Evolutionary conservation across 1,284 basidiomycete species (phyloP).

Genomic region (Apiotrichum brassicae): DNA sequence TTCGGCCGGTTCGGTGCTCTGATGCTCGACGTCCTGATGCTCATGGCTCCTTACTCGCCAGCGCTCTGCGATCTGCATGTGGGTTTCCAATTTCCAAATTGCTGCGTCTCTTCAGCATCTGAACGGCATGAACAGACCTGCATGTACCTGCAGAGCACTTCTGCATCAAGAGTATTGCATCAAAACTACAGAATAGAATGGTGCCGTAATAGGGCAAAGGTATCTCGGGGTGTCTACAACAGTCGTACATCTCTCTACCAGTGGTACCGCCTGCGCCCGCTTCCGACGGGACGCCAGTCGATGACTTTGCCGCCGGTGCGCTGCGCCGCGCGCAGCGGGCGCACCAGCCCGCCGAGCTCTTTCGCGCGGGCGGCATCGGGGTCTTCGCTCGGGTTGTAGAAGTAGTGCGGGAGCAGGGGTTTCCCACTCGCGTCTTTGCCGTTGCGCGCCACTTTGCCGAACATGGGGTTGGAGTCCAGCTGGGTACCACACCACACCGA

Average conservation of each 20-base stretch:
- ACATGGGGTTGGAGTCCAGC: constrained; percentile 42
- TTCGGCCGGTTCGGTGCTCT: no score
- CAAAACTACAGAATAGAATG: no score
- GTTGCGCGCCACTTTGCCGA: constrained; percentile 44
- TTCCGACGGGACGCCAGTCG: constrained; percentile 46
- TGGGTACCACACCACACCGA: constrained; percentile 31
- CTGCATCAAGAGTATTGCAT: no score
- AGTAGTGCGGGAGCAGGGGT: constrained; percentile 45
- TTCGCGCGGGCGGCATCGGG: constrained; percentile 38
- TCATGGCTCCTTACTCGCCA: no score
- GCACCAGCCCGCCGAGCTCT: constrained; percentile 44
- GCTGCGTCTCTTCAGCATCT: no score
- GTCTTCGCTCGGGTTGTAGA: constrained; percentile 43
- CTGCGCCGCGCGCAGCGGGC: constrained; percentile 44
- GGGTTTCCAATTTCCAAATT: no score
- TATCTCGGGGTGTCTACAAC: no score
- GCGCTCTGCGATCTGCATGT: no score
- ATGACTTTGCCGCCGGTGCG: constrained; percentile 44
- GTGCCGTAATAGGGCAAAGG: no score
- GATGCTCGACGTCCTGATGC: no score
- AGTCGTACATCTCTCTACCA: not conserved
- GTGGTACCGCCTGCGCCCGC: constrained; percentile 29
- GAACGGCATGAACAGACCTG: no score
- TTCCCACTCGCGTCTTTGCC: constrained; percentile 47
- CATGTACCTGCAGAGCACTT: no score